A percentile compares a stretch with the other conserved stretches of the same genome.
These are phyloP conservation scores for Penstemon davidsonii DNA, from an alignment of 257 asterid genomes.

Conservation along the genomic window DNA sequence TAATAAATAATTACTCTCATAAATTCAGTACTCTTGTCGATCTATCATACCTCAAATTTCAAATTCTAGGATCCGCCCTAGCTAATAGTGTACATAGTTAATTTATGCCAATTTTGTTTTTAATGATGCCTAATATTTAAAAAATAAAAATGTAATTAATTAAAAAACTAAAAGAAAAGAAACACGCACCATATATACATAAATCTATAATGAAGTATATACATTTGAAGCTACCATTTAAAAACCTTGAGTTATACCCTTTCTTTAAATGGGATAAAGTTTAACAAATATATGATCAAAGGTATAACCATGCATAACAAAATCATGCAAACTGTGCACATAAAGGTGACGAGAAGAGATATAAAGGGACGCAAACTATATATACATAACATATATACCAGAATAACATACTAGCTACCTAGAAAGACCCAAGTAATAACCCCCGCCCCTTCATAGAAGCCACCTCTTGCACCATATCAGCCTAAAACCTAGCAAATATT, in stretches of 20 bases:
- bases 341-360: conserved; percentile 18
- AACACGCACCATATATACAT: neutral
- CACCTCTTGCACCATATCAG: conserved; percentile 33
- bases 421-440: conserved; percentile 14
- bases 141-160: neutral
- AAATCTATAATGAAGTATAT: neutral
- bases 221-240: neutral
- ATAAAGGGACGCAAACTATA: neutral
- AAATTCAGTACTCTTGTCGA: no score
- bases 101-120: no score
- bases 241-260: neutral
- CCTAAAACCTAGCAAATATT: conserved; percentile 39
- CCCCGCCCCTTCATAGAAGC: conserved; percentile 27
- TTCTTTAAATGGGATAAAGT: conserved; percentile 9
- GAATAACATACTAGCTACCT: neutral
- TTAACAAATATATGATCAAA: neutral
- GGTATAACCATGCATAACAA: conserved; percentile 1
- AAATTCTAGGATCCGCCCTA: no score
- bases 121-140: no score
- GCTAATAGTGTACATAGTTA: no score
- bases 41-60: no score
- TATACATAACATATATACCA: neutral
- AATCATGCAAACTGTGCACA: conserved; percentile 34
- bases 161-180: neutral
- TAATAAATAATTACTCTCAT: no score